A percentile compares a stretch with the other conserved stretches of the same genome.
These are phyloP conservation scores for Epichloe gansuensis DNA, from an alignment of 2,329 filamentous ascomycete species.

Conservation along the genomic window DNA sequence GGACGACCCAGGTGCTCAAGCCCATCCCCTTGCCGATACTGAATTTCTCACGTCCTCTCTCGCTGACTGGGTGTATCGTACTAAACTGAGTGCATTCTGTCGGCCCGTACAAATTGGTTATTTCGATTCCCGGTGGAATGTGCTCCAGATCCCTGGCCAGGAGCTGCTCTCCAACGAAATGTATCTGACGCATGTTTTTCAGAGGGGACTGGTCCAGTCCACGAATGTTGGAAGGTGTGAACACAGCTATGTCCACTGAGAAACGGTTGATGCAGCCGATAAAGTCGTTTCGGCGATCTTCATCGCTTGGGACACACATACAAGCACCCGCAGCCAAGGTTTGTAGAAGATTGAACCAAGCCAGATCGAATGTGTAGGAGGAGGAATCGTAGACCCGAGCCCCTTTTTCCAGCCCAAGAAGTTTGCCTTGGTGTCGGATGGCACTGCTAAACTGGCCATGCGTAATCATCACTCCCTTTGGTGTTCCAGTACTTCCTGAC, in stretches of 20 bases:
- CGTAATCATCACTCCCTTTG: constrained; percentile 14
- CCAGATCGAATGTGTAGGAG: constrained; percentile 6
- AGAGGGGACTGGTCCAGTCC: too few relatives aligned
- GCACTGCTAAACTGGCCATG: constrained; percentile 4
- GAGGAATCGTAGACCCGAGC: constrained; percentile 6
- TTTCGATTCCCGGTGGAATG: too few relatives aligned
- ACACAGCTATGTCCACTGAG: constrained; percentile 28
- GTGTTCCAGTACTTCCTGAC: constrained; percentile 11
- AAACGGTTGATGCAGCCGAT: constrained; percentile 3
- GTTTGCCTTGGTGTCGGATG: too few relatives aligned
- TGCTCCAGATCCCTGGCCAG: not conserved
- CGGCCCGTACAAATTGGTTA: not conserved
- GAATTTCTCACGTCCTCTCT: too few relatives aligned
- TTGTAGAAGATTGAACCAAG: too few relatives aligned
- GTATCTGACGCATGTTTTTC: too few relatives aligned
- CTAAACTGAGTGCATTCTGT: not conserved
- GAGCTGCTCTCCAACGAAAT: not conserved
- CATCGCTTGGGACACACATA: too few relatives aligned
- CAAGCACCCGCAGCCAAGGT: too few relatives aligned
- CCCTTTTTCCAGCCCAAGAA: not conserved
- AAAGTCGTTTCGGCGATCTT: too few relatives aligned
- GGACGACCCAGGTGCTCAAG: not conserved
- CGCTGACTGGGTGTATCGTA: too few relatives aligned
- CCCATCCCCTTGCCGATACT: not conserved
- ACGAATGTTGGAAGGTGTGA: constrained; percentile 25